Conservation (phyloP, 1,284 basidiomycete genomes). For the Sphaerobolus stellatus region DNA sequence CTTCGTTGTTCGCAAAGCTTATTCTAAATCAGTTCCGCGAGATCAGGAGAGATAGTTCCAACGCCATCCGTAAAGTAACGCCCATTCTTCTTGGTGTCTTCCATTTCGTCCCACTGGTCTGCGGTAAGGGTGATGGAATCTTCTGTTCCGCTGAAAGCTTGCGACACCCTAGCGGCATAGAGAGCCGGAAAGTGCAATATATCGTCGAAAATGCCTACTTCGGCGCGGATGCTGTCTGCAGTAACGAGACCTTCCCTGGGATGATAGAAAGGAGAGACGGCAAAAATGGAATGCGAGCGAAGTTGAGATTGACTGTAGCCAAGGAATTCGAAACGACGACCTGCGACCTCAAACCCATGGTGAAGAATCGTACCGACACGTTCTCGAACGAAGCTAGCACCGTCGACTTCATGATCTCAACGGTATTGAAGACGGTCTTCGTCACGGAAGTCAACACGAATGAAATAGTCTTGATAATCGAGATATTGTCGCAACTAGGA, state of each 20-base stretch:
- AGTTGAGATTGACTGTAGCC: constrained; percentile 58
- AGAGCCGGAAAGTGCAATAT: constrained; percentile 62
- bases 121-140: constrained; percentile 57
- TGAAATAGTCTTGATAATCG: constrained; percentile 51
- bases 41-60: constrained; percentile 58
- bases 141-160: constrained; percentile 80
- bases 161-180: constrained; percentile 77
- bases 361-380: constrained; percentile 45
- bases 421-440: constrained; percentile 51
- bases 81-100: constrained; percentile 46
- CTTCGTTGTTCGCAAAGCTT: constrained; percentile 42
- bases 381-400: constrained; percentile 41
- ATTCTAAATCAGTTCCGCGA: constrained; percentile 56
- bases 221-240: constrained; percentile 2
- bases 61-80: constrained; percentile 69
- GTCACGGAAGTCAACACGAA: constrained; percentile 64
- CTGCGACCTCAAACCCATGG: constrained; percentile 51
- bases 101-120: constrained; percentile 60
- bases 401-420: constrained; percentile 53
- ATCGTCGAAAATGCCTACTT: constrained; percentile 24
- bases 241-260: constrained; percentile 24
- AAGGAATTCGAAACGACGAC: constrained; percentile 53
- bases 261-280: constrained; percentile 21
- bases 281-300: constrained; percentile 24
- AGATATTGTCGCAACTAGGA: constrained; percentile 45